A percentile compares a stretch with the other conserved stretches of the same genome.
Conservation (phyloP, 2,329 filamentous ascomycete genomes). For the Magnaporthiopsis incrustans region DNA sequence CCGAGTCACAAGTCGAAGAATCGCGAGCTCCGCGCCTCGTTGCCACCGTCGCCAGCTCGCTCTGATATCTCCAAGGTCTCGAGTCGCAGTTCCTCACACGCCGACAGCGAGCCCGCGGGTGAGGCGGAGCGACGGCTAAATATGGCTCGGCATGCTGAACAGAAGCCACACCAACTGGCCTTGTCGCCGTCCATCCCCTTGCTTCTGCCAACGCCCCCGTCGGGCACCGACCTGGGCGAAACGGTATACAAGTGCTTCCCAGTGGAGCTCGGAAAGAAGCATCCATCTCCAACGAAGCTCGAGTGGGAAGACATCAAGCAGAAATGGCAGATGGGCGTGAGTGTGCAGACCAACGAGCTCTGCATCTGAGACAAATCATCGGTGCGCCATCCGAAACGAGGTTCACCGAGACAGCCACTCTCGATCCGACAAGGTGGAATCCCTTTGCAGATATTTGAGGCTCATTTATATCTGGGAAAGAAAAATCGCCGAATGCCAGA, state of each 20-base stretch:
- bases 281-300: constrained; percentile 4
- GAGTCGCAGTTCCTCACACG: not conserved
- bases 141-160: not conserved
- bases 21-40: not conserved
- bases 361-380: not conserved
- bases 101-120: not conserved
- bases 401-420: not conserved
- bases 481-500: too few species aligned
- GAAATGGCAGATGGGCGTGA: constrained; percentile 1
- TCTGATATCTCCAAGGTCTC: not conserved
- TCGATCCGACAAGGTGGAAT: not conserved
- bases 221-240: not conserved
- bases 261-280: not conserved
- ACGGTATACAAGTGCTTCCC: not conserved
- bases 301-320: constrained; percentile 2
- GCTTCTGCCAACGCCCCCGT: not conserved
- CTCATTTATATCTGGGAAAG: not conserved
- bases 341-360: not conserved
- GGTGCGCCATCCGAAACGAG: not conserved
- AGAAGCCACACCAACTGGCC: not conserved
- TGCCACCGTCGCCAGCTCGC: not conserved
- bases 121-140: not conserved
- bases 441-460: not conserved
- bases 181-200: not conserved
- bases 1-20: not conserved